Evolutionary conservation across 148 eudicot genomes (phyloP).

Genomic region (Arctostaphylos glauca): DNA sequence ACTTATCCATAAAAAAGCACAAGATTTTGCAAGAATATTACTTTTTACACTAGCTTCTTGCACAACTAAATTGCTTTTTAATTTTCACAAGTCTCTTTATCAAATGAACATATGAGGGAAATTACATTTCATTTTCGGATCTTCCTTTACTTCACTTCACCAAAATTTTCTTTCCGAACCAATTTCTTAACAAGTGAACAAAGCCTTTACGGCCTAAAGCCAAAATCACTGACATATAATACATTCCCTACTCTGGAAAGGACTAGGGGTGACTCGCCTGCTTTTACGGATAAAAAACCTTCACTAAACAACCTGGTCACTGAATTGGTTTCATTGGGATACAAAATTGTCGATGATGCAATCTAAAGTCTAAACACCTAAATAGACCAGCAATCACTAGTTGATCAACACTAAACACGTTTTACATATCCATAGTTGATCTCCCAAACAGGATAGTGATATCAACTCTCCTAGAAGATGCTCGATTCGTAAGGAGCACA

Average conservation of each 20-base stretch:
- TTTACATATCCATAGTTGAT: neutral
- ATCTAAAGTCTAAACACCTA: neutral
- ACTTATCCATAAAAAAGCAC: no score
- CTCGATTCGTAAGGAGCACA: neutral
- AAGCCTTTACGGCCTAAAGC: neutral
- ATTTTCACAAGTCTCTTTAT: no score
- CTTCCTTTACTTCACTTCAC: no score
- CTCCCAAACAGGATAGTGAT: neutral
- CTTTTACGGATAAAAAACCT: neutral
- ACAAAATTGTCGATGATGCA: neutral
- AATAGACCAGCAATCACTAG: neutral
- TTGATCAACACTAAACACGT: neutral
- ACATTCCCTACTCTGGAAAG: neutral
- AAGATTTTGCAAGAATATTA: no score
- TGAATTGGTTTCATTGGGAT: neutral
- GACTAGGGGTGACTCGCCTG: slow-evolving; percentile 1
- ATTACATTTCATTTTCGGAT: no score
- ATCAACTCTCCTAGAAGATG: neutral
- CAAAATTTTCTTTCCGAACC: no score
- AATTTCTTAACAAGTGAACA: no score
- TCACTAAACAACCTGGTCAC: neutral
- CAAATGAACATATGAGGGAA: no score
- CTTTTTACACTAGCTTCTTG: no score
- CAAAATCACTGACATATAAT: neutral
- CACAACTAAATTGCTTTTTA: no score